Percentiles rank a stretch among this genome's conserved stretches.
These are phyloP conservation scores for Parafenestella ontariensis DNA, from an alignment of 2,329 filamentous ascomycete species.

Conservation along the genomic window DNA sequence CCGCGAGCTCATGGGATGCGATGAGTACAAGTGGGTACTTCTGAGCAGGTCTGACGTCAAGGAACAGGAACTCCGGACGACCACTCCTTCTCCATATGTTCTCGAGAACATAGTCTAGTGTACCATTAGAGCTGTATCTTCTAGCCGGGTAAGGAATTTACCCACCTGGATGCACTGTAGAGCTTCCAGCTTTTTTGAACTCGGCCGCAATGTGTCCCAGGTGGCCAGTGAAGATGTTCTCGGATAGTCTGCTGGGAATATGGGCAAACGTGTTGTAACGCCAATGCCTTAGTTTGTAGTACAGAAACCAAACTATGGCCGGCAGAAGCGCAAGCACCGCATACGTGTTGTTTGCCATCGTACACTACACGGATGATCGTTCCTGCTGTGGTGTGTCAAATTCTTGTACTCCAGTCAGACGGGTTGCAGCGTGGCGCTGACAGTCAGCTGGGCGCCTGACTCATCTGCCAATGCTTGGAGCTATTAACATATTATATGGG, in stretches of 20 bases:
- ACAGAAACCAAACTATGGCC: constrained; percentile 25
- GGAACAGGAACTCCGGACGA: constrained; percentile 33
- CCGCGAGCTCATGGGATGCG: constrained; percentile 42
- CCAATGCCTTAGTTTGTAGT: constrained; percentile 30
- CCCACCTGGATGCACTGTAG: constrained; percentile 37
- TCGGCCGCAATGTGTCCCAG: constrained; percentile 34
- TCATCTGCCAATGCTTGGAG: too few relatives aligned
- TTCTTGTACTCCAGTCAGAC: background rate
- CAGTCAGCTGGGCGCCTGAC: background rate
- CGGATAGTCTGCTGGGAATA: constrained; percentile 27
- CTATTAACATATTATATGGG: too few relatives aligned
- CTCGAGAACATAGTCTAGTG: constrained; percentile 43
- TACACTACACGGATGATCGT: background rate
- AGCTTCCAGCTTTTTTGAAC: constrained; percentile 34
- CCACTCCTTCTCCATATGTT: constrained; percentile 35
- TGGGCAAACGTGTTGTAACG: constrained; percentile 35
- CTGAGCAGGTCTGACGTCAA: constrained; percentile 44
- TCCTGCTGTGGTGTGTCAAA: too few relatives aligned
- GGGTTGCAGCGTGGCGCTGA: background rate
- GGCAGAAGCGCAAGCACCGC: constrained; percentile 28
- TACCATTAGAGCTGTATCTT: background rate
- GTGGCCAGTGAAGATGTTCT: constrained; percentile 37
- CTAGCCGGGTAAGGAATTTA: background rate
- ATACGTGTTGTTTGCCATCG: constrained; percentile 28
- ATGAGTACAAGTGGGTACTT: constrained; percentile 34